A percentile compares a stretch with the other conserved stretches of the same genome.
phyloP scores from a whole-genome alignment of 495 filamentous ascomycete species.

The Coniosporium apollinis region DNA sequence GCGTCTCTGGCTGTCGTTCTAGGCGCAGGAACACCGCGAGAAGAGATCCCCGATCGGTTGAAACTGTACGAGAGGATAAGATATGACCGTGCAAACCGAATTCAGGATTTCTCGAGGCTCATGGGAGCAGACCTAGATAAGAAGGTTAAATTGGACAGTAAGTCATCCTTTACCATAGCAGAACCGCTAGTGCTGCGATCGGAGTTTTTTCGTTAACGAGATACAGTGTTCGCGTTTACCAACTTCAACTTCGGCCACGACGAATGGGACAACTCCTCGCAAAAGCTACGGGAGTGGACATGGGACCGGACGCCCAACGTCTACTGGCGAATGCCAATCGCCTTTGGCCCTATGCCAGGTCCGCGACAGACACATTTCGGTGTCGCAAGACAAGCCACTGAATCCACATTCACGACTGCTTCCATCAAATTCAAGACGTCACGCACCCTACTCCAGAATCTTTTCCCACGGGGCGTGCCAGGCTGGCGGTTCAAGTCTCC shows the following conservation, averaged over 20 bases:
- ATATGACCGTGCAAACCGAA: slow-evolving; percentile 33
- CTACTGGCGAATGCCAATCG: slow-evolving; percentile 36
- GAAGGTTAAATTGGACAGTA: slow-evolving; percentile 18
- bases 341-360: slow-evolving; percentile 39
- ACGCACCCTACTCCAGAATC: slow-evolving; percentile 37
- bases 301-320: slow-evolving; percentile 26
- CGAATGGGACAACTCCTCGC: slow-evolving; percentile 36
- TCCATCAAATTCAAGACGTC: slow-evolving; percentile 37
- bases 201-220: neutral
- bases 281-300: slow-evolving; percentile 30
- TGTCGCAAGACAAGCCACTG: slow-evolving; percentile 9
- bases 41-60: slow-evolving; percentile 31
- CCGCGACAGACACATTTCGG: slow-evolving; percentile 28
- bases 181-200: neutral
- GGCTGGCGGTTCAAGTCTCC: slow-evolving; percentile 26
- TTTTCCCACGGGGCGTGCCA: slow-evolving; percentile 28
- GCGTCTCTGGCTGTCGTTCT: slow-evolving; percentile 37
- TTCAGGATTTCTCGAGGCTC: slow-evolving; percentile 37
- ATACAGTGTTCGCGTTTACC: slow-evolving; percentile 31
- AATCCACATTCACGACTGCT: slow-evolving; percentile 33
- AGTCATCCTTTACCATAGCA: neutral
- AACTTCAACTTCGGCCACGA: slow-evolving; percentile 43
- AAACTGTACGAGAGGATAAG: slow-evolving; percentile 37
- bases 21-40: slow-evolving; percentile 22
- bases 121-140: slow-evolving; percentile 26